Evolutionary conservation across 163 green algal genomes (phyloP).

Genomic region (Chlorella variabilis): DNA sequence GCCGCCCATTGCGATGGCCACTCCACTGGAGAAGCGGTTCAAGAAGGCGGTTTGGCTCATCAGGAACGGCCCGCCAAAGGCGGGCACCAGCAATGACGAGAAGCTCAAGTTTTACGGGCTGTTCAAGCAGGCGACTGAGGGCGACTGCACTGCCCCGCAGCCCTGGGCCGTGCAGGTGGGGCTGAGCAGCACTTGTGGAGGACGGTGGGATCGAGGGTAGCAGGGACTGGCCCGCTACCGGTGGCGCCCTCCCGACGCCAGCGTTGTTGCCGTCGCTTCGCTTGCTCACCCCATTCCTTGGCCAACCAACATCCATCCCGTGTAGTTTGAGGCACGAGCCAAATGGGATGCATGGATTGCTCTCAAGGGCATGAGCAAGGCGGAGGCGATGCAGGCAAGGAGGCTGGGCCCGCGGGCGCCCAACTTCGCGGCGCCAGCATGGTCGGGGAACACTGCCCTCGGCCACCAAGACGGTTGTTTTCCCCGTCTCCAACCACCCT

Average conservation of each 20-base stretch:
- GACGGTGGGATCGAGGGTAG: neutral
- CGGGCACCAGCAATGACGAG: slow-evolving; percentile 57
- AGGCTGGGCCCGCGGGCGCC: too few species aligned
- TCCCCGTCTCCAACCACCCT: too few species aligned
- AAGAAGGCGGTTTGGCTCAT: slow-evolving; percentile 79
- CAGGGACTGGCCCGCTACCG: neutral
- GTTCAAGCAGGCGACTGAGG: slow-evolving; percentile 83
- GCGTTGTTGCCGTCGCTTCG: too few species aligned
- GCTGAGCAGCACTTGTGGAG: too few species aligned
- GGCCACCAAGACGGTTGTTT: too few species aligned
- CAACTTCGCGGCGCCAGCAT: too few species aligned
- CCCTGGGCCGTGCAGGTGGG: slow-evolving; percentile 67
- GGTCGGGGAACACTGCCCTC: neutral
- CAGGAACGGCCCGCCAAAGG: slow-evolving; percentile 64
- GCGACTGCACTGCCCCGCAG: slow-evolving; percentile 64
- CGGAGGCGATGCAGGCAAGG: slow-evolving; percentile 68
- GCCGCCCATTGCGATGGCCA: neutral
- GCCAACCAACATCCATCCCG: too few species aligned
- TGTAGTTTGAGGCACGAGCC: slow-evolving; percentile 67
- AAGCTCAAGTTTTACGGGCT: slow-evolving; percentile 77
- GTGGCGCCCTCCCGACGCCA: too few species aligned
- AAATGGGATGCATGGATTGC: slow-evolving; percentile 82
- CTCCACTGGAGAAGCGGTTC: slow-evolving; percentile 59
- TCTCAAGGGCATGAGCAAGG: slow-evolving; percentile 76
- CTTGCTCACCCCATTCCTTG: too few species aligned